Evolutionary conservation across 2,329 filamentous ascomycete genomes (phyloP), one percentile per base, ranked within the genome.

Genomic region (Lachnellula subtilissima): DNA sequence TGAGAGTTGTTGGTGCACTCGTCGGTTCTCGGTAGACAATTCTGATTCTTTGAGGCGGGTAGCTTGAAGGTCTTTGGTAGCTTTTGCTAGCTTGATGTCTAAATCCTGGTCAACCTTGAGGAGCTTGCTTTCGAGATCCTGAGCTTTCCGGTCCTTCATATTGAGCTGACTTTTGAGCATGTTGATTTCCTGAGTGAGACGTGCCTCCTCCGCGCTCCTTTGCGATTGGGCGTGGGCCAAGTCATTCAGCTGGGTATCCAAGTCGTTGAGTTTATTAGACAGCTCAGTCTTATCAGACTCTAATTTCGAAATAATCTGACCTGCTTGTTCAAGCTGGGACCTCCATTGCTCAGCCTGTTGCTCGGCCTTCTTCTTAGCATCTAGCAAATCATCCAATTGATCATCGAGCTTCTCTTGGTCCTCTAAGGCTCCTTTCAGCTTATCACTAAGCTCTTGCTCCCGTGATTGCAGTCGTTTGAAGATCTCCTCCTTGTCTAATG

Each of bases 401-500:
- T 96, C 91, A 72, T 99, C 94, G 1, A 99, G 81, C 53, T 87
- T 86, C 69, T 97, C 93, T 70, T 97, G 93, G 65, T 99, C 95
- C 22, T 96, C 89, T 57, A 97, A 84, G 32, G 93, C 93, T 40
- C 89, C 93, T 39, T 91, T 83, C 28, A 99, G 81, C 74, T 97
- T 97, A 67, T 99, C 95, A 52, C 87, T 89, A 4, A 99, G 81
- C 70, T 99, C 93, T 11, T 85, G 81, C 73, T 99, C 94, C n/a
- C 94, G 88, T 52, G 87, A 77, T 69, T 97, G 94, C 22, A 99
- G 78, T n/a, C 95, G 85, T 70, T 93, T 95, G 78, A 97, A 99
- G 58, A 99, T 99, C 67, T 99, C 94, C 70, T 99, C 95, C 71
- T 99, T 99, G 73, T 99, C 94, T 5, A 99, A 77, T 1, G 94